Evolutionary conservation across 768 basidiomycete species (phyloP).

Genomic region (Megacollybia marginata): DNA sequence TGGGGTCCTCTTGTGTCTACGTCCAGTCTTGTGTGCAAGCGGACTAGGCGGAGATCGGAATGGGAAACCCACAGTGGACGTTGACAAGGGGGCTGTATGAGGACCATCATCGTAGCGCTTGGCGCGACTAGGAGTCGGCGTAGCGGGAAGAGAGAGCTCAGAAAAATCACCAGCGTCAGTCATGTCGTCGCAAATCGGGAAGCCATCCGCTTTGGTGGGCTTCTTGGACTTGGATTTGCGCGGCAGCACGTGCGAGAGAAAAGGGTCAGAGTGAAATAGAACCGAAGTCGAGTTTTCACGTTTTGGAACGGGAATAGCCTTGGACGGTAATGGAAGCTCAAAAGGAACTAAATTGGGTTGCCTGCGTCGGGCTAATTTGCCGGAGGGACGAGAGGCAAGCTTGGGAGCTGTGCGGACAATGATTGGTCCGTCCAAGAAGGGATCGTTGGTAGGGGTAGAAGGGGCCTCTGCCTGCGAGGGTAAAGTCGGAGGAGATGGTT

Average conservation of each 20-base stretch:
- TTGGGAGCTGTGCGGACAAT: slow-evolving; percentile 26
- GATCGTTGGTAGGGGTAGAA: slow-evolving; percentile 40
- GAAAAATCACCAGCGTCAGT: slow-evolving; percentile 38
- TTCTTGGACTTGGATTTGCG: slow-evolving; percentile 22
- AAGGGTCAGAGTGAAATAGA: slow-evolving; percentile 48
- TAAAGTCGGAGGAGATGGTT: slow-evolving; percentile 54
- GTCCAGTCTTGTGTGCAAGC: slow-evolving; percentile 20
- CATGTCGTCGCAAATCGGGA: slow-evolving; percentile 71
- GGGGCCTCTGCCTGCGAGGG: slow-evolving; percentile 66
- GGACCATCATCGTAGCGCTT: slow-evolving; percentile 28
- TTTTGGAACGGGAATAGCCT: slow-evolving; percentile 47
- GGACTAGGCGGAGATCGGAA: slow-evolving; percentile 34
- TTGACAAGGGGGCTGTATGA: slow-evolving; percentile 44
- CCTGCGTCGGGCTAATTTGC: slow-evolving; percentile 55
- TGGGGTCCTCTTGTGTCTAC: slow-evolving; percentile 51
- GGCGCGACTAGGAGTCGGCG: slow-evolving; percentile 37
- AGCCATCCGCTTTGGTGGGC: slow-evolving; percentile 26
- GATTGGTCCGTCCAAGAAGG: slow-evolving; percentile 27
- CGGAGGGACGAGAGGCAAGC: slow-evolving; percentile 40
- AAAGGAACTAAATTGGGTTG: slow-evolving; percentile 24
- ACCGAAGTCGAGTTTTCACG: slow-evolving; percentile 11
- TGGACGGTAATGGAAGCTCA: slow-evolving; percentile 20
- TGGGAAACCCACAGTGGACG: slow-evolving; percentile 26
- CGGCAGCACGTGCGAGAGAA: slow-evolving; percentile 26
- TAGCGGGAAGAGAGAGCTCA: slow-evolving; percentile 38